Evolutionary conservation across 2,329 filamentous ascomycete species (phyloP), one percentile per base, ranked within the genome.

Genomic region (Xenoacremonium recifei): DNA sequence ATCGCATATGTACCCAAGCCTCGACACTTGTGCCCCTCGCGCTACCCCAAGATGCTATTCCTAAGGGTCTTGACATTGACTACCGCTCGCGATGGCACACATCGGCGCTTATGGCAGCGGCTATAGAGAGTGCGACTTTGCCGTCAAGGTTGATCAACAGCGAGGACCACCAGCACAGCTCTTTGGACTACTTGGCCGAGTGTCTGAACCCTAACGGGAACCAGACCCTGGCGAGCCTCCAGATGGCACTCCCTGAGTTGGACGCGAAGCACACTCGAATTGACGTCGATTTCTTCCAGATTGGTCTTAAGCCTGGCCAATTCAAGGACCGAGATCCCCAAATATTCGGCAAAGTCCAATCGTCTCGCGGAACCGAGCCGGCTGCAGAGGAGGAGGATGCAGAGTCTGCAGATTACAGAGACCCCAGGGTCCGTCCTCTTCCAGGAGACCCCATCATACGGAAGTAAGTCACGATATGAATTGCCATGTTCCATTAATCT

Each of bases 11-110:
- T 42, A 73, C 80, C 13, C 80, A 89, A 45, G 83, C 87, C 2
- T 89, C 88, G 6, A 75, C 95, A 21, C 80, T 95, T 50, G 75
- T 95, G 17, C 92, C 92, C 4, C 70, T 96, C 16, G 72, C 82
- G 3, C 67, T 87, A 18, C 78, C 82, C 1, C 80, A 85, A 12
- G 58, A 63, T 13, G 66, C 63, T 25, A 51, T 85, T 19, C 82
- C 85, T 2, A 52, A 62, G 3, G 81, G 80, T 48, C 62, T 91
- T 5, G 65, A 65, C 3, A 51, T 93, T 12, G 79, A 91, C 54
- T 51, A 64, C 9, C 64, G 68, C 6, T 93, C 87, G 0, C 69
- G 75, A 42, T 99, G 93, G 93, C 83, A 95, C 55, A 79, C 80
- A 4, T 85, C 89, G 11, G 91, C 86, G 3, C 67, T 96, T 12